Conservation (phyloP, 2,329 filamentous ascomycete species). For the Amauroascus verrucosus region DNA sequence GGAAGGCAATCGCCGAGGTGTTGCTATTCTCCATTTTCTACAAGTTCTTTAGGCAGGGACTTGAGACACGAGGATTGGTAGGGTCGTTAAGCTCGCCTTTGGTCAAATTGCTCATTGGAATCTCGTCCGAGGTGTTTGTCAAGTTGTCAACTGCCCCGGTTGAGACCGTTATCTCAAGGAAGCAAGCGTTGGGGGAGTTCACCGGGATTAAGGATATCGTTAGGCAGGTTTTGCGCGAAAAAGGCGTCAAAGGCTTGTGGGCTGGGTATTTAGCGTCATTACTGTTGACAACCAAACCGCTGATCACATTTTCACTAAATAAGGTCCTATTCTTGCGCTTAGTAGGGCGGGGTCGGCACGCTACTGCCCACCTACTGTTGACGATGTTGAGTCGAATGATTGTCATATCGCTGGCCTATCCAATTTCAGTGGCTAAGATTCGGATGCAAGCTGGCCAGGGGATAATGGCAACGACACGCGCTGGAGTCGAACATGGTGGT, state of each 20-base stretch:
- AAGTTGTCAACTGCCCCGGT: slow-evolving; percentile 71
- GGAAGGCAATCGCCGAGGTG: slow-evolving; percentile 45
- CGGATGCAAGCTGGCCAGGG: slow-evolving; percentile 51
- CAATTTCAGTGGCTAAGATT: slow-evolving; percentile 75
- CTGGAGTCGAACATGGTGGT: slow-evolving; percentile 13
- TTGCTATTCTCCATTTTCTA: slow-evolving; percentile 61
- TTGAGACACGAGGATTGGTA: neutral
- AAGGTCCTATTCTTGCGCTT: slow-evolving; percentile 51
- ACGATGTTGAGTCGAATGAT: slow-evolving; percentile 70
- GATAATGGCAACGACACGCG: slow-evolving; percentile 26
- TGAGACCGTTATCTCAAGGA: slow-evolving; percentile 69
- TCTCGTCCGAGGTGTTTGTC: slow-evolving; percentile 60
- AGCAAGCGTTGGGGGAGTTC: slow-evolving; percentile 56
- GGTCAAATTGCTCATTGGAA: slow-evolving; percentile 4
- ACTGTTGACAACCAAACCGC: slow-evolving; percentile 73
- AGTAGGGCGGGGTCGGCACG: slow-evolving; percentile 27
- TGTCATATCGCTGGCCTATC: slow-evolving; percentile 70
- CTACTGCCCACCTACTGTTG: slow-evolving; percentile 50
- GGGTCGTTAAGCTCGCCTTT: neutral
- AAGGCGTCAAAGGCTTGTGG: slow-evolving; percentile 70
- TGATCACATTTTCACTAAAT: slow-evolving; percentile 75
- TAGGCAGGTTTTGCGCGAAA: slow-evolving; percentile 50
- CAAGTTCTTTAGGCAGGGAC: neutral
- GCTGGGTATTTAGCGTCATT: slow-evolving; percentile 74
- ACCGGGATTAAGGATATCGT: slow-evolving; percentile 44